These are phyloP conservation scores for Lodderomyces elongisporus DNA, from an alignment of 1,139 yeast species.

Conservation along the genomic window DNA sequence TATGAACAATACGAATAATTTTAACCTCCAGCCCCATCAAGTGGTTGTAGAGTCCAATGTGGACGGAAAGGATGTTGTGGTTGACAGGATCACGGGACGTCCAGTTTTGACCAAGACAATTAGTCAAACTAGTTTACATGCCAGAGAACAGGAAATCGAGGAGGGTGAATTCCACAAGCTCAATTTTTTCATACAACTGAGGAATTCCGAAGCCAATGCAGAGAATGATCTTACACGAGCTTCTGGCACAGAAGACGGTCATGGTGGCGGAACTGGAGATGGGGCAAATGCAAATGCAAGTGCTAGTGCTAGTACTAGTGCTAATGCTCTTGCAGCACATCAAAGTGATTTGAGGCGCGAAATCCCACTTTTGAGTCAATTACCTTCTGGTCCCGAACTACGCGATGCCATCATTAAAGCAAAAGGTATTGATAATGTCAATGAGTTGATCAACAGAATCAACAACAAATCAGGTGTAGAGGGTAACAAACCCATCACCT, in stretches of 20 bases:
- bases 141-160: constrained; percentile 76
- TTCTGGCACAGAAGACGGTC: too few relatives aligned
- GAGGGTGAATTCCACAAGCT: constrained; percentile 89
- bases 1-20: too few relatives aligned
- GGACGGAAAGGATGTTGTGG: constrained; percentile 50
- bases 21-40: constrained; percentile 62
- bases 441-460: constrained; percentile 65
- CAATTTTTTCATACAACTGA: constrained; percentile 70
- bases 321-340: constrained; percentile 3
- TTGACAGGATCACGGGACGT: constrained; percentile 66
- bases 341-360: constrained; percentile 10
- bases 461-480: constrained; percentile 50
- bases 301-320: too few relatives aligned
- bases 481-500: constrained; percentile 25
- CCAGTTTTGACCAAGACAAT: constrained; percentile 62
- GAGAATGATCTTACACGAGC: too few relatives aligned
- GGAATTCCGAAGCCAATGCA: constrained; percentile 16
- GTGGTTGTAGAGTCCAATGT: constrained; percentile 59
- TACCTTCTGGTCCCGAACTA: constrained; percentile 73
- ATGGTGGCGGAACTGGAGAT: background rate
- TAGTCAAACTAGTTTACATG: constrained; percentile 62
- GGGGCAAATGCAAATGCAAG: background rate
- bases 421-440: constrained; percentile 69
- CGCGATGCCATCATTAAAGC: constrained; percentile 75
- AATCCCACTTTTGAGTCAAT: constrained; percentile 34